These are phyloP conservation scores for Lipomyces japonicus DNA, from an alignment of 805 yeast species.

Conservation along the genomic window DNA sequence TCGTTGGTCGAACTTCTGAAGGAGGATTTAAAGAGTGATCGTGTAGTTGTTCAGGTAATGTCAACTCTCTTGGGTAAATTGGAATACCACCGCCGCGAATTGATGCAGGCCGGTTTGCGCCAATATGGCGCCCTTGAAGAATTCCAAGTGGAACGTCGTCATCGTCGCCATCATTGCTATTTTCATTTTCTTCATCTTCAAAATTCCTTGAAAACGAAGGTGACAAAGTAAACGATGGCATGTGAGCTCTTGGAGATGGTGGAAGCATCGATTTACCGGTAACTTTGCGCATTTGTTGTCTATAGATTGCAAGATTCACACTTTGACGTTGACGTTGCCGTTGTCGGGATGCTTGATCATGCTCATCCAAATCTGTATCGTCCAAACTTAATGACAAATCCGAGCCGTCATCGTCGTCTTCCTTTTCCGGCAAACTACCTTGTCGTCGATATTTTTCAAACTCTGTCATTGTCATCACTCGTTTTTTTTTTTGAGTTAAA, in stretches of 20 bases:
- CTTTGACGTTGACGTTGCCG: slow-evolving; percentile 34
- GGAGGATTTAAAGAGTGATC: not conserved
- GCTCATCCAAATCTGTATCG: slow-evolving; percentile 15
- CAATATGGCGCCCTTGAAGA: slow-evolving; percentile 41
- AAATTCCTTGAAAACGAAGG: slow-evolving; percentile 2
- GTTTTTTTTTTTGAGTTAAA: slow-evolving; percentile 7
- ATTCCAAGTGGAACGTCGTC: slow-evolving; percentile 43
- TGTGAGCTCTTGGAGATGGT: not conserved
- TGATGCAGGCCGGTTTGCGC: slow-evolving; percentile 31
- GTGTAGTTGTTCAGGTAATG: slow-evolving; percentile 10
- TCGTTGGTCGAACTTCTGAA: slow-evolving; percentile 1
- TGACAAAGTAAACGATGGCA: not conserved
- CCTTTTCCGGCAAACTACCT: slow-evolving; percentile 12
- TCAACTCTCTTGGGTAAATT: slow-evolving; percentile 13
- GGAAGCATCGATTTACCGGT: slow-evolving; percentile 32
- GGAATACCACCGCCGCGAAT: no score
- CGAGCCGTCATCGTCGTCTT: slow-evolving; percentile 7
- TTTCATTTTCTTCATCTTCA: slow-evolving; percentile 13
- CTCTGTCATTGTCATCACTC: slow-evolving; percentile 34
- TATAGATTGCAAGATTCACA: slow-evolving; percentile 41
- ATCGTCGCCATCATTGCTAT: slow-evolving; percentile 32
- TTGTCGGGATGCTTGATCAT: slow-evolving; percentile 3
- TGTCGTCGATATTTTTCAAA: slow-evolving; percentile 24
- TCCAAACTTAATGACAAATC: not conserved
- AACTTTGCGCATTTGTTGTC: slow-evolving; percentile 42